Percentiles rank a stretch among this genome's conserved stretches.
Conservation (phyloP, 176 grass and related monocot species). For the Oropetium thomaeum region DNA sequence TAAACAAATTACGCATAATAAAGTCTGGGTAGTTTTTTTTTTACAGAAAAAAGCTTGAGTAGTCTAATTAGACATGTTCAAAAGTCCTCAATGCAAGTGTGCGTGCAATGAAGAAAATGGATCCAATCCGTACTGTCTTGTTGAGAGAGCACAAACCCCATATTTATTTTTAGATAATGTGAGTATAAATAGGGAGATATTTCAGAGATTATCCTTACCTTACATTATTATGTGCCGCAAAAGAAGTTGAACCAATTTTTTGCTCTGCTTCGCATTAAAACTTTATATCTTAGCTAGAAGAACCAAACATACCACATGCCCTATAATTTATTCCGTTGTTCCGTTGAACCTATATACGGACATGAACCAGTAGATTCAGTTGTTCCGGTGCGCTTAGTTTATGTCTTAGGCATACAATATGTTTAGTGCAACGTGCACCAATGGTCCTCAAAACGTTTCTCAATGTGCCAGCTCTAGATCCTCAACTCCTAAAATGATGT, state of each 20-base stretch:
- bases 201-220: too few relatives aligned
- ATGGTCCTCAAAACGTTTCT: too few relatives aligned
- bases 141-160: not conserved
- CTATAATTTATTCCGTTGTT: too few relatives aligned
- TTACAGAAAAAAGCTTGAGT: too few relatives aligned
- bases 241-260: too few relatives aligned
- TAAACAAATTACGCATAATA: too few relatives aligned
- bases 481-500: too few relatives aligned
- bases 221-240: not conserved
- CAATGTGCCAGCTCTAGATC: too few relatives aligned
- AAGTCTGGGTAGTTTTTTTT: too few relatives aligned
- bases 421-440: too few relatives aligned
- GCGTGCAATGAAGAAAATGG: not conserved
- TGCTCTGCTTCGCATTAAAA: not conserved
- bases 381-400: not conserved
- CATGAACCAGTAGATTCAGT: not conserved
- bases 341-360: not conserved
- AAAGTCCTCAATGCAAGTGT: too few relatives aligned
- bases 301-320: not conserved
- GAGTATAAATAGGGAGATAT: not conserved
- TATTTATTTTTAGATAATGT: not conserved
- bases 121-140: not conserved
- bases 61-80: not conserved
- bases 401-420: not conserved
- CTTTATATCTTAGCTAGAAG: not conserved